phyloP scores from a whole-genome alignment of 495 filamentous ascomycete genomes.

The Hyaloscypha bicolor region DNA sequence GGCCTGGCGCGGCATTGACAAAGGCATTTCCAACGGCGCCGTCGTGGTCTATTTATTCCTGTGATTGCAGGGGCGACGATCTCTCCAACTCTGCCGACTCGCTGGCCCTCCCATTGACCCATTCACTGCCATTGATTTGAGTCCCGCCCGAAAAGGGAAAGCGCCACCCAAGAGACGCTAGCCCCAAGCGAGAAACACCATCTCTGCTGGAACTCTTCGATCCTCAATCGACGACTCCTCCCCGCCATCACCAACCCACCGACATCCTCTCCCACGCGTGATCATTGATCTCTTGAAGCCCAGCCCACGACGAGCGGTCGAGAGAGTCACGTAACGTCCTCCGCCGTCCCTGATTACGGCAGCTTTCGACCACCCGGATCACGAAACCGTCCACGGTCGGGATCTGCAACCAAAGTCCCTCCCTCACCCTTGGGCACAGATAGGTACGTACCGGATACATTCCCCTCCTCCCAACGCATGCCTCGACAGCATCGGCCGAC shows the following conservation, averaged over 20 bases:
- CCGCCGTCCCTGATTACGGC: neutral
- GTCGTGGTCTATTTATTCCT: conserved; percentile 3
- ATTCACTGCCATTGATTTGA: neutral
- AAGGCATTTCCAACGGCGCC: neutral
- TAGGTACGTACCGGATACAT: conserved; percentile 30
- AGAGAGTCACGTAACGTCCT: conserved; percentile 16
- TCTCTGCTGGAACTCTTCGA: conserved; percentile 10
- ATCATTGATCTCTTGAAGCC: conserved; percentile 17
- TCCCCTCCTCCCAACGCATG: conserved; percentile 7
- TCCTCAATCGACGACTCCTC: conserved; percentile 13
- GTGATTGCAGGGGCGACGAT: conserved; percentile 1
- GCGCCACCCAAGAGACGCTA: neutral
- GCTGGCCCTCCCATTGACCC: too few species aligned
- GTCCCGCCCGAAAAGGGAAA: neutral
- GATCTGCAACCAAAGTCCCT: conserved; percentile 9
- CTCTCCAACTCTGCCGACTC: too few species aligned
- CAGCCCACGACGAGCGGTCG: conserved; percentile 12
- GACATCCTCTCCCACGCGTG: conserved; percentile 16
- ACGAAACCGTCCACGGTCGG: conserved; percentile 12
- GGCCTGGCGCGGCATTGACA: conserved; percentile 1
- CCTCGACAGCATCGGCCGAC: conserved; percentile 14
- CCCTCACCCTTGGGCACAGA: conserved; percentile 19
- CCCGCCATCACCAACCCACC: conserved; percentile 14
- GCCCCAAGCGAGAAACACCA: conserved; percentile 20
- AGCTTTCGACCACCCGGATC: neutral